Evolutionary conservation across 1,284 basidiomycete genomes (phyloP), one percentile per base, ranked within the genome.

Genomic region (Puccinia hordei): DNA sequence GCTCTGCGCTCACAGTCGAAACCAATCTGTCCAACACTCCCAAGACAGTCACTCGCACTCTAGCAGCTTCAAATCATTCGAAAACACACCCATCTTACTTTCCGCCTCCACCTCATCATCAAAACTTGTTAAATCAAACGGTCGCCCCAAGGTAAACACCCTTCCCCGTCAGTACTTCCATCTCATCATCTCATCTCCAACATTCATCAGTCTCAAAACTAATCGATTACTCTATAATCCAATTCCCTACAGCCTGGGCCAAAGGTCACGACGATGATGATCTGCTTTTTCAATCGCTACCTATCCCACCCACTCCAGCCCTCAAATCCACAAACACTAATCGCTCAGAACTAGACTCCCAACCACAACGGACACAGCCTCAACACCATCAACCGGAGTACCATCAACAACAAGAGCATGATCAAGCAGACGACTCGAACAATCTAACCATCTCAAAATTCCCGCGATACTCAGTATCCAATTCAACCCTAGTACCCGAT

Each of bases 221-320:
- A n/a, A n/a, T n/a, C n/a, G n/a, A n/a, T n/a, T n/a, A n/a, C n/a
- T n/a, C n/a, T n/a, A n/a, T n/a, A n/a, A n/a, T n/a, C n/a, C n/a
- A n/a, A n/a, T n/a, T n/a, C n/a, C n/a, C n/a, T n/a, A n/a, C n/a
- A 76, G 74, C 77, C 24, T 79, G 77, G 77, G 77, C 77, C 19
- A 71, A 79, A 30, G 59, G 66, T 33, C 53, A 59, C 59, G 57
- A 79, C 19, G 77, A 79, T 22, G 77, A 79, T 51, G 77, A 79
- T 35, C 66, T 59, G 24, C 49, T 79, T 13, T 79, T 79, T 27
- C 33, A 79, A 69, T 12, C 74, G 1, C 27, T 24, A 1, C 49
- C 74, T 35, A 76, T 19, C 30, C 61, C 24, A 49, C 46, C 75
- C 49, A 76, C 51, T 17, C 51, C 69, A 2, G 33, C 30, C 24